Evolutionary conservation across 2,329 filamentous ascomycete species (phyloP).

Genomic region (Calonectria pauciramosa): DNA sequence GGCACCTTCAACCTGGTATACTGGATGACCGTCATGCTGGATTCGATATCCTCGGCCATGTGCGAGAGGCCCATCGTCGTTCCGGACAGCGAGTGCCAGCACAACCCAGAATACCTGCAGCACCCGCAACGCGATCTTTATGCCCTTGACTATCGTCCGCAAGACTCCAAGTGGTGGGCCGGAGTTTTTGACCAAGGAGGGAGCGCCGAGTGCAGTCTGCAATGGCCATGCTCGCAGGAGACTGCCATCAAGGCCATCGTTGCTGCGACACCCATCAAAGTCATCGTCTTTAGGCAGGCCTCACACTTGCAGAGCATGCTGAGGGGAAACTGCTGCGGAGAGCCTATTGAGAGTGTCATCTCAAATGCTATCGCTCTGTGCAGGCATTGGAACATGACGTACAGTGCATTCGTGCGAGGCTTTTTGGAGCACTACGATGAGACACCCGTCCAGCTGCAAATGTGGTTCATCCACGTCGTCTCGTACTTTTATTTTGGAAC

Average conservation of each 20-base stretch:
- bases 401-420: constrained; percentile 65
- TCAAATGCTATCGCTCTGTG: constrained; percentile 63
- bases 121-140: constrained; percentile 37
- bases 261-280: constrained; percentile 69
- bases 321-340: constrained; percentile 53
- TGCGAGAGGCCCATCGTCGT: constrained; percentile 54
- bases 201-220: constrained; percentile 41
- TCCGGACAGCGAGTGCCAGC: constrained; percentile 56
- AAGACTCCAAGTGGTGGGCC: constrained; percentile 49
- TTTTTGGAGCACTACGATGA: constrained; percentile 63
- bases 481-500: constrained; percentile 71
- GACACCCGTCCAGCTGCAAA: constrained; percentile 67
- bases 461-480: constrained; percentile 71
- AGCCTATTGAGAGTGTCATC: constrained; percentile 63
- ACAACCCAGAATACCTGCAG: constrained; percentile 46
- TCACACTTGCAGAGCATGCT: constrained; percentile 67
- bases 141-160: constrained; percentile 34
- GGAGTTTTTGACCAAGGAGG: constrained; percentile 52
- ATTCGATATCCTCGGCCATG: constrained; percentile 70
- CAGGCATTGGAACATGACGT: constrained; percentile 67
- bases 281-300: constrained; percentile 69
- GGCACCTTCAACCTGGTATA: constrained; percentile 69
- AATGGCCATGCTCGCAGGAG: constrained; percentile 69
- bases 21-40: constrained; percentile 73
- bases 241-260: constrained; percentile 63